Percentiles rank a stretch among this genome's conserved stretches.
Conservation (phyloP, 2,329 filamentous ascomycete genomes). For the Talaromyces atroroseus region DNA sequence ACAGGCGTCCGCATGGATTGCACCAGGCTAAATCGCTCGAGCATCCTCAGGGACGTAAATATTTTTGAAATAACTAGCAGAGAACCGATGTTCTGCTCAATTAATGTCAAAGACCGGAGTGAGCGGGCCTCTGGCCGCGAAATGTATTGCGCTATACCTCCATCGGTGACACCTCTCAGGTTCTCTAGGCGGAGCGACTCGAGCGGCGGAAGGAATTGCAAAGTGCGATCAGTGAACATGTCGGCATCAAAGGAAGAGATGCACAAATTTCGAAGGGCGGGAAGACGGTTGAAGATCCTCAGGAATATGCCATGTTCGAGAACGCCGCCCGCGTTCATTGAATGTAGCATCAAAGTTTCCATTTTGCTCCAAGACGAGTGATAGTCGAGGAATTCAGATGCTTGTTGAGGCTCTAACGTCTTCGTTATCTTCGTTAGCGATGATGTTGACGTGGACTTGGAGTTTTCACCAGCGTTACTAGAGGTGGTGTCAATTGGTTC, state of each 20-base stretch:
- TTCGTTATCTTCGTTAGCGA: slow-evolving; percentile 23
- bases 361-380: slow-evolving; percentile 49
- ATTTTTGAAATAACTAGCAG: slow-evolving; percentile 50
- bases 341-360: slow-evolving; percentile 50
- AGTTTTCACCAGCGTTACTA: slow-evolving; percentile 25
- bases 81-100: slow-evolving; percentile 50
- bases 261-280: slow-evolving; percentile 48
- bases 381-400: slow-evolving; percentile 48
- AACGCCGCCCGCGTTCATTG: slow-evolving; percentile 37
- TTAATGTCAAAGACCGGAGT: slow-evolving; percentile 45
- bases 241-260: slow-evolving; percentile 49
- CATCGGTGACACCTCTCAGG: slow-evolving; percentile 51
- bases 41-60: slow-evolving; percentile 40
- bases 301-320: slow-evolving; percentile 53
- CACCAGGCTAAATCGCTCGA: slow-evolving; percentile 48
- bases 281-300: slow-evolving; percentile 49
- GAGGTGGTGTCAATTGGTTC: slow-evolving; percentile 33
- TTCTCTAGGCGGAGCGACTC: slow-evolving; percentile 52
- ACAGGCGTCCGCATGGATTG: slow-evolving; percentile 46
- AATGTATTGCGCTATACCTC: slow-evolving; percentile 49
- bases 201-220: slow-evolving; percentile 49
- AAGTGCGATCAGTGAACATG: slow-evolving; percentile 51
- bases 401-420: slow-evolving; percentile 47
- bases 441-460: slow-evolving; percentile 26
- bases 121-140: slow-evolving; percentile 41